These are phyloP conservation scores for Sicyos baderoa DNA, from an alignment of 306 rosid species.

Conservation along the genomic window DNA sequence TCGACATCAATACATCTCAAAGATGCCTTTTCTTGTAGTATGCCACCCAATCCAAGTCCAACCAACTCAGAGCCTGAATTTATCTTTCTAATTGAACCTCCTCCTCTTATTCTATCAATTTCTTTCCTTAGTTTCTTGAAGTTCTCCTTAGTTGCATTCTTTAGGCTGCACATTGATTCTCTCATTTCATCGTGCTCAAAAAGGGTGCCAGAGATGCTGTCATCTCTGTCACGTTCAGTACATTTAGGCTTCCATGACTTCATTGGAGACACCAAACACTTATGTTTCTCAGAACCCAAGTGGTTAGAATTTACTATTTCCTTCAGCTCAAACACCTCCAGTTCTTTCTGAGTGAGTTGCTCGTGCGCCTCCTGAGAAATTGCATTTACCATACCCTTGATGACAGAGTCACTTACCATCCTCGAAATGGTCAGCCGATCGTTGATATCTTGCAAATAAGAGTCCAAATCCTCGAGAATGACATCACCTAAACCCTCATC, in stretches of 20 bases:
- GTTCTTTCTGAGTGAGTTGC: slow-evolving; percentile 60
- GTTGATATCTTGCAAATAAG: slow-evolving; percentile 43
- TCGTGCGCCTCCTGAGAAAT: slow-evolving; percentile 58
- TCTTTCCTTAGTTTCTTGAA: slow-evolving; percentile 55
- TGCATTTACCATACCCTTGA: slow-evolving; percentile 73
- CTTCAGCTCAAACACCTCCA: slow-evolving; percentile 54
- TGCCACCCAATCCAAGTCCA: slow-evolving; percentile 64
- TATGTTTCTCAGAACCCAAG: slow-evolving; percentile 29
- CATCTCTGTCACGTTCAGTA: background rate
- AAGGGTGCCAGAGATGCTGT: slow-evolving; percentile 22
- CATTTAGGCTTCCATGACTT: slow-evolving; percentile 21
- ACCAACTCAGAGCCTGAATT: slow-evolving; percentile 48
- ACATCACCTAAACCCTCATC: slow-evolving; percentile 34
- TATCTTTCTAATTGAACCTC: slow-evolving; percentile 35
- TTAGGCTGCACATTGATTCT: slow-evolving; percentile 36
- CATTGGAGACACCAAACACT: slow-evolving; percentile 20
- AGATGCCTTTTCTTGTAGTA: slow-evolving; percentile 46
- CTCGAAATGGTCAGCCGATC: slow-evolving; percentile 64
- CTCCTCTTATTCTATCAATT: slow-evolving; percentile 40
- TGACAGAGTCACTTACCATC: slow-evolving; percentile 77
- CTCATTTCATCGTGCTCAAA: slow-evolving; percentile 27
- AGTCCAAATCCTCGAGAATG: slow-evolving; percentile 57
- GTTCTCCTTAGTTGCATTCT: slow-evolving; percentile 32
- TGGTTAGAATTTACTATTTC: slow-evolving; percentile 29
- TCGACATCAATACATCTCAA: slow-evolving; percentile 46